A percentile compares a stretch with the other conserved stretches of the same genome.
phyloP scores from a whole-genome alignment of 2,329 filamentous ascomycete species.

The Phoma sp. region DNA sequence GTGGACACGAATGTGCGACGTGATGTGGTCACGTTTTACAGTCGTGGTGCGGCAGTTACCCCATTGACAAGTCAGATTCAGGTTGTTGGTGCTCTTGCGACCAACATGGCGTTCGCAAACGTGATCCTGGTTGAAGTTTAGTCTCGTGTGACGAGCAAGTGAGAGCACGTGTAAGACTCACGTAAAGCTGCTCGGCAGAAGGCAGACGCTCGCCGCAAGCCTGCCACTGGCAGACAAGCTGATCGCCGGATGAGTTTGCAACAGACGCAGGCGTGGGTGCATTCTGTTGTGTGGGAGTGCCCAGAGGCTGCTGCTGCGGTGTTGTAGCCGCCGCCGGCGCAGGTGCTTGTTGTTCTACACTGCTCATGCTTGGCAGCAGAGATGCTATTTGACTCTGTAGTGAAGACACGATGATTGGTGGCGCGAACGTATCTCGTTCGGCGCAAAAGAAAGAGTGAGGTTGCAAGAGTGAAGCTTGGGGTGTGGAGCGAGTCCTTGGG shows the following conservation, averaged over 20 bases:
- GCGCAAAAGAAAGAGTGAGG: slow-evolving; percentile 14
- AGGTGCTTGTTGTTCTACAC: slow-evolving; percentile 27
- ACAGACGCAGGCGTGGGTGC: slow-evolving; percentile 41
- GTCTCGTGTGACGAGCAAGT: slow-evolving; percentile 17
- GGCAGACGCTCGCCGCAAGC: slow-evolving; percentile 66
- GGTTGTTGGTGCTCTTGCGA: slow-evolving; percentile 98
- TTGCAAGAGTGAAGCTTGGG: slow-evolving; percentile 10
- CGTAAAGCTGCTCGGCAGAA: slow-evolving; percentile 67
- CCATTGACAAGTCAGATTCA: slow-evolving; percentile 97
- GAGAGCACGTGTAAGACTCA: slow-evolving; percentile 47
- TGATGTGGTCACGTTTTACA: slow-evolving; percentile 99
- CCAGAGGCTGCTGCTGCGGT: slow-evolving; percentile 42
- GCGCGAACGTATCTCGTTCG: slow-evolving; percentile 21
- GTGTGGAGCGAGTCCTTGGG: slow-evolving; percentile 13
- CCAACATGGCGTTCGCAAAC: slow-evolving; percentile 98
- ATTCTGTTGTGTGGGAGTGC: slow-evolving; percentile 42
- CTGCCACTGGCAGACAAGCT: slow-evolving; percentile 66
- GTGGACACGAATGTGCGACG: slow-evolving; percentile 96
- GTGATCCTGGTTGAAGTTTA: slow-evolving; percentile 72
- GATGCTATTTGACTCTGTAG: slow-evolving; percentile 19
- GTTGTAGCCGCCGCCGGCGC: slow-evolving; percentile 33
- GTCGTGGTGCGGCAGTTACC: slow-evolving; percentile 94
- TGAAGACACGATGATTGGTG: slow-evolving; percentile 19
- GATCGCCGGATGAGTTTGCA: slow-evolving; percentile 47
- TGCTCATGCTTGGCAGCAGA: slow-evolving; percentile 24